A percentile compares a stretch with the other conserved stretches of the same genome.
Conservation (phyloP, 805 yeast genomes). For the Sugiyamaella lignohabitans region DNA sequence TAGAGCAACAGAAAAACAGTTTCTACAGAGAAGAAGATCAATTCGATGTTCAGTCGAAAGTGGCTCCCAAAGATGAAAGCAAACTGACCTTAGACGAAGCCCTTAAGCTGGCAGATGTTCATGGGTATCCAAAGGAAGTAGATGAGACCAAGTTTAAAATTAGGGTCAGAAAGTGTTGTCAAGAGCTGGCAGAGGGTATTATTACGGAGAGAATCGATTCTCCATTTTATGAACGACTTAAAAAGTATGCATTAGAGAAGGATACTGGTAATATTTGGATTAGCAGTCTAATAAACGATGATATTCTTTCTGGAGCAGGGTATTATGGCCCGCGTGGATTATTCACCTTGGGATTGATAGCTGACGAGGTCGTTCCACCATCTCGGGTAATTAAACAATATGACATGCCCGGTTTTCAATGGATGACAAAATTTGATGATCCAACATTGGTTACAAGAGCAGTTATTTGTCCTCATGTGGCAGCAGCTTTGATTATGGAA, state of each 20-base stretch:
- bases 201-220: neutral
- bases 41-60: too few species aligned
- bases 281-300: neutral
- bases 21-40: too few species aligned
- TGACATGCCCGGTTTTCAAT: neutral
- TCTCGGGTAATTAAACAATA: neutral
- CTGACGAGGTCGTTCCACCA: neutral
- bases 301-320: neutral
- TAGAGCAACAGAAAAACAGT: too few species aligned
- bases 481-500: neutral
- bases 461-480: neutral
- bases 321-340: neutral
- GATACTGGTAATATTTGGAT: neutral
- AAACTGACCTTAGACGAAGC: too few species aligned
- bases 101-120: too few species aligned
- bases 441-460: neutral
- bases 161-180: neutral
- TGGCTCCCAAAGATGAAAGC: too few species aligned
- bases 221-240: neutral
- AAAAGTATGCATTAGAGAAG: neutral
- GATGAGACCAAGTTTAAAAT: neutral
- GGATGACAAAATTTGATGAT: slow-evolving; percentile 1
- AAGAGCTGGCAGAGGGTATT: neutral
- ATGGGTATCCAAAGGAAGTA: neutral
- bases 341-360: neutral